Percentiles rank a stretch among this genome's conserved stretches.
phyloP scores from a whole-genome alignment of 1,139 yeast species.

The Zygotorulaspora mrakii region DNA sequence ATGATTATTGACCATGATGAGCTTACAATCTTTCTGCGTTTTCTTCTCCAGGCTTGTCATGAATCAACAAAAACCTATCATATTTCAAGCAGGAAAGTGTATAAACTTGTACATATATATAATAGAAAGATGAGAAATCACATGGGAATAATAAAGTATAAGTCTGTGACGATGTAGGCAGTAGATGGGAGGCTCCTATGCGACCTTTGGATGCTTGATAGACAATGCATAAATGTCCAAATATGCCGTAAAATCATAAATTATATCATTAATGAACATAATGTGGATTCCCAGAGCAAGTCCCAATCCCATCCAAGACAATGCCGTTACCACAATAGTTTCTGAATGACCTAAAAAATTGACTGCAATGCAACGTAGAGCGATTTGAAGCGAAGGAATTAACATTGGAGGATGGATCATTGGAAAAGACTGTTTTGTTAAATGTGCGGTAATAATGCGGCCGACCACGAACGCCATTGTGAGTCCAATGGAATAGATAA shows the following conservation, averaged over 20 bases:
- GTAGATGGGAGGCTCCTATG: conserved; percentile 13
- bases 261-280: conserved; percentile 75
- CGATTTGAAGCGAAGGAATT: conserved; percentile 58
- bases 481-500: conserved; percentile 65
- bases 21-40: conserved; percentile 3
- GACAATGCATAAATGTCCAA: conserved; percentile 82
- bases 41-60: conserved; percentile 2
- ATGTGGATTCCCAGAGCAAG: conserved; percentile 71
- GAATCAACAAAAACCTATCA: neutral
- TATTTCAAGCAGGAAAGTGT: conserved; percentile 10
- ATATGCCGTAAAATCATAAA: conserved; percentile 74
- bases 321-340: conserved; percentile 43
- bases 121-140: conserved; percentile 10
- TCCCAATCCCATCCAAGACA: conserved; percentile 75
- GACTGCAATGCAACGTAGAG: conserved; percentile 42
- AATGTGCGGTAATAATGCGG: conserved; percentile 81
- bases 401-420: conserved; percentile 63
- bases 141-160: conserved; percentile 4
- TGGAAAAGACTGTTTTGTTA: conserved; percentile 78
- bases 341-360: conserved; percentile 42
- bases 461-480: conserved; percentile 84
- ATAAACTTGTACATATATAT: conserved; percentile 21
- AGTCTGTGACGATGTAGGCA: too few relatives aligned
- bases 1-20: conserved; percentile 4
- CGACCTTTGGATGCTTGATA: conserved; percentile 72